Evolutionary conservation across 805 yeast species (phyloP).

Genomic region (Suhomyces sp.): DNA sequence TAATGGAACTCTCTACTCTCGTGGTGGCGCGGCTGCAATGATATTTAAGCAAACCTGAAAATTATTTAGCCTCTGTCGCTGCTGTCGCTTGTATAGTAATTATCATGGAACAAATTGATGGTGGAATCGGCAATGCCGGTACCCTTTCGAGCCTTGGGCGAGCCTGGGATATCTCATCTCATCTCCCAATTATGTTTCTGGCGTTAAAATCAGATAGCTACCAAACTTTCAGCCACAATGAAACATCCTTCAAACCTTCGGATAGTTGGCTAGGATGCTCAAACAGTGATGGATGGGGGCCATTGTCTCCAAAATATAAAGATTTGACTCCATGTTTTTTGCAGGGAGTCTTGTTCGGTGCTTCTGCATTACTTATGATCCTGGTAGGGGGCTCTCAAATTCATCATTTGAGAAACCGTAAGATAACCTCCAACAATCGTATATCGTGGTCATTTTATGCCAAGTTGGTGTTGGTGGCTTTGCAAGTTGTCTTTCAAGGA

Average conservation of each 20-base stretch:
- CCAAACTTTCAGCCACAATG: background rate
- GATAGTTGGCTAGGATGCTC: slow-evolving; percentile 28
- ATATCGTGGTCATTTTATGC: slow-evolving; percentile 38
- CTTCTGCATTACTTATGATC: slow-evolving; percentile 42
- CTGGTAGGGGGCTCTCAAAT: slow-evolving; percentile 41
- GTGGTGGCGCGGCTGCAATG: background rate
- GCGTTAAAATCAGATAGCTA: background rate
- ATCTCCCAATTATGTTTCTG: slow-evolving; percentile 3
- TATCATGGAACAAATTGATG: slow-evolving; percentile 1
- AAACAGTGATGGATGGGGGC: slow-evolving; percentile 39
- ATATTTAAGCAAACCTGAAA: background rate
- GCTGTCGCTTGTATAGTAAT: background rate
- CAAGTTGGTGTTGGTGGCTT: slow-evolving; percentile 37
- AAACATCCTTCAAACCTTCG: background rate
- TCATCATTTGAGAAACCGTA: slow-evolving; percentile 25
- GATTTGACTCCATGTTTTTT: slow-evolving; percentile 62
- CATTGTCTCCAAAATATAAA: slow-evolving; percentile 38
- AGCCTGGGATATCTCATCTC: slow-evolving; percentile 1
- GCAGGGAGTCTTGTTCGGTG: slow-evolving; percentile 48
- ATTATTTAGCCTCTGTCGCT: background rate
- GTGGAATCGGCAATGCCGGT: background rate
- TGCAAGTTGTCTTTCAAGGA: slow-evolving; percentile 39
- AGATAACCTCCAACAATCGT: slow-evolving; percentile 29
- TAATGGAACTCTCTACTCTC: background rate
- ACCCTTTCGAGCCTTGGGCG: background rate